Conservation (phyloP, 2,329 filamentous ascomycete species). For the Cladophialophora yegresii region DNA sequence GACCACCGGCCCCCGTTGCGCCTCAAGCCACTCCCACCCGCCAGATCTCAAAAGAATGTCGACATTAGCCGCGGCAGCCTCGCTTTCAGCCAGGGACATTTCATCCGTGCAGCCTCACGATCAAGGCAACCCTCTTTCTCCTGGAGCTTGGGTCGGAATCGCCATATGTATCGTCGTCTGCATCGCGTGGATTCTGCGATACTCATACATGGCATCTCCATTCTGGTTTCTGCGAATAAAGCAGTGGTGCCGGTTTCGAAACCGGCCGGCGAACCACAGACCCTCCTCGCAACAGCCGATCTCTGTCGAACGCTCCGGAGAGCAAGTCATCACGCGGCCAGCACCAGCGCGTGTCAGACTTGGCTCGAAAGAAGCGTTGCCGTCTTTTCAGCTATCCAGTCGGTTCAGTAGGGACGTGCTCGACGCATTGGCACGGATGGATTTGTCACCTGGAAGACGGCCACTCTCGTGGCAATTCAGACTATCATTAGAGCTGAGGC, state of each 20-base stretch:
- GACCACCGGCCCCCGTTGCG: neutral
- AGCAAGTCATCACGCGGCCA: neutral
- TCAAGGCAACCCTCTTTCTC: neutral
- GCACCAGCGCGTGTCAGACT: conserved; percentile 8
- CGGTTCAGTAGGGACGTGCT: conserved; percentile 25
- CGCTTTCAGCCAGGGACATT: neutral
- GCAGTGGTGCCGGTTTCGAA: conserved; percentile 1
- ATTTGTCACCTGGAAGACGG: neutral
- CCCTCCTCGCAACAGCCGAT: conserved; percentile 6
- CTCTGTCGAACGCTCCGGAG: neutral
- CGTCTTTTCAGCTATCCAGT: conserved; percentile 7
- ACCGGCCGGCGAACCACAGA: neutral
- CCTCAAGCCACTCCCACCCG: neutral
- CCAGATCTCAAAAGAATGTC: neutral
- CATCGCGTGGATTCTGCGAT: conserved; percentile 12
- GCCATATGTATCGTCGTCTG: conserved; percentile 24
- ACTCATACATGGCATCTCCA: conserved; percentile 26
- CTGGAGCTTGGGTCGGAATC: conserved; percentile 16
- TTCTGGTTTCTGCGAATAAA: conserved; percentile 10
- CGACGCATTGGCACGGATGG: conserved; percentile 11
- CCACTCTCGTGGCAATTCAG: conserved; percentile 21
- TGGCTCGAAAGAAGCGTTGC: conserved; percentile 13
- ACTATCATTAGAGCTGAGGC: conserved; percentile 14
- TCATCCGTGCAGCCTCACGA: neutral
- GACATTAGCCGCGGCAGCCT: neutral